A percentile compares a stretch with the other conserved stretches of the same genome.
These are phyloP conservation scores for Trichosporon faecale DNA, from an alignment of 1,284 basidiomycete species.

Conservation along the genomic window DNA sequence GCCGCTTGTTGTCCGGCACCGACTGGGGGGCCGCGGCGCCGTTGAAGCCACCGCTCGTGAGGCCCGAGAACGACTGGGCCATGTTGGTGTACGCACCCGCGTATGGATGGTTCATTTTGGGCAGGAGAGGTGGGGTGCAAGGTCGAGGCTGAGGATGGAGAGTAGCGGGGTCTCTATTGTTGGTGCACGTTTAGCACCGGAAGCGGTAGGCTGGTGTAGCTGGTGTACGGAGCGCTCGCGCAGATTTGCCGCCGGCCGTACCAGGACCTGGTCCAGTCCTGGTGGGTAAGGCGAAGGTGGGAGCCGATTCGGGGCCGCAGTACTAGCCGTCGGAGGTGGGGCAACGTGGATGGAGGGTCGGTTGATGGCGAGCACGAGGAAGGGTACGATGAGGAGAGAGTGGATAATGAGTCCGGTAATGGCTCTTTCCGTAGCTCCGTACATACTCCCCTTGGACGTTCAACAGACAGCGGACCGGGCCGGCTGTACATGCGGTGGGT, in stretches of 20 bases:
- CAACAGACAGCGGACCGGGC: constrained; percentile 4
- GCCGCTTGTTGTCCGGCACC: constrained; percentile 19
- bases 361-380: not conserved
- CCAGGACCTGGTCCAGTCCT: constrained; percentile 8
- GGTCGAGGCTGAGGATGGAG: not conserved
- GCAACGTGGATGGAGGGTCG: constrained; percentile 3
- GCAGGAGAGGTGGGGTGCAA: not conserved
- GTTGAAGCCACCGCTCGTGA: constrained; percentile 5
- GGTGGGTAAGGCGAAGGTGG: not conserved
- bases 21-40: not conserved
- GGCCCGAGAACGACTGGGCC: constrained; percentile 29
- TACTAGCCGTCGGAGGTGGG: not conserved
- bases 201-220: not conserved
- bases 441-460: not conserved
- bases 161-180: not conserved
- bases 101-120: constrained; percentile 40
- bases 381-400: constrained; percentile 7
- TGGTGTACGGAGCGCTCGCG: not conserved
- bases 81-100: constrained; percentile 43
- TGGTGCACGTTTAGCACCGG: not conserved
- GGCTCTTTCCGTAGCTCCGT: constrained; percentile 10
- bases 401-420: constrained; percentile 9
- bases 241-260: constrained; percentile 11
- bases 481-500: not conserved
- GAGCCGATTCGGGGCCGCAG: not conserved